Evolutionary conservation across 345 rosid genomes (phyloP), one percentile per base, ranked within the genome.

Genomic region (Hibiscus tridactylites): DNA sequence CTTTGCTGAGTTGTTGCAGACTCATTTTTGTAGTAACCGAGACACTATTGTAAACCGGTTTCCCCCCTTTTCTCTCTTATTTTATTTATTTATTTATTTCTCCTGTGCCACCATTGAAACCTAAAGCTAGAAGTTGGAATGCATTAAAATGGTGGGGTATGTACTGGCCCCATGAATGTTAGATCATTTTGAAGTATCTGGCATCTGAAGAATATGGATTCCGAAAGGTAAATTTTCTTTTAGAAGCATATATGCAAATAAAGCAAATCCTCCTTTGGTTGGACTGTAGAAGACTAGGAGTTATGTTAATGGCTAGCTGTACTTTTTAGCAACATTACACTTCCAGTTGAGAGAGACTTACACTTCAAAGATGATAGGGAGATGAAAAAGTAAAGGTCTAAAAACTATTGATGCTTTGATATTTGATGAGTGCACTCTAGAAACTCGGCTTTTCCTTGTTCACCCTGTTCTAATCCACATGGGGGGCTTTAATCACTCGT

Each of bases 391-490:
- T 42, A 17, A 17, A 44, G 44, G 60, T 42, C 31, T 13, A 3
- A 26, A 4, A 49, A 21, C 63, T 70, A 31, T 52, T 31, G 61
- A 69, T 69, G 72, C 26, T 29, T 50, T 64, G 65, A 1, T 50
- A 54, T 81, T 75, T 16, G 28, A 75, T 64, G 77, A 72, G 75
- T 78, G 73, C 59, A 78, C 73, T 61, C 68, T 5, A 78, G 54
- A 78, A 81, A 53, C 42, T 65, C 46, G 56, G 31, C 28, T 61
- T 52, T 29, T 62, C 39, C 63, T 21, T 44, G 58, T 50, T 21
- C 19, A 8, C 0, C 61, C 12, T 59, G 63, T 70, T 57, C 16
- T 6, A 57, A 42, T 42, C 56, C 63, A 71, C 80, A n/a, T 58
- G 52, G 33, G 8, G 44, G 33, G 37, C 37, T 74, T 53, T 53